A percentile compares a stretch with the other conserved stretches of the same genome.
phyloP scores from a whole-genome alignment of 805 yeast species.

The Hanseniaspora osmophila region DNA sequence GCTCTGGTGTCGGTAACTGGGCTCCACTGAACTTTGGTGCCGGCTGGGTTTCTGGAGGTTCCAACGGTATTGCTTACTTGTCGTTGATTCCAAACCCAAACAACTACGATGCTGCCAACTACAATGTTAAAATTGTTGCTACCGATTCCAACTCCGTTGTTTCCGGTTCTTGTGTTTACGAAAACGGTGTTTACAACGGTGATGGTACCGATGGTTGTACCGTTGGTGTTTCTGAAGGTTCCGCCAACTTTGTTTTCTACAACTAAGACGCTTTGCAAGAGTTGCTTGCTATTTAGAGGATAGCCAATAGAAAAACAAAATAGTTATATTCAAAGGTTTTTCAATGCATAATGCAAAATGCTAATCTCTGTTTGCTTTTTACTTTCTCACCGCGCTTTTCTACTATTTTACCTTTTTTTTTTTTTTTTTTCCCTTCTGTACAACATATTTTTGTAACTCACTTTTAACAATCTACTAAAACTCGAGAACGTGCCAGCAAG shows the following conservation, averaged over 20 bases:
- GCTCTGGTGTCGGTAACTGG: slow-evolving; percentile 90
- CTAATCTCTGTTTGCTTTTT: too few relatives aligned
- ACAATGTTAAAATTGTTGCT: slow-evolving; percentile 66
- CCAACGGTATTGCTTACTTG: slow-evolving; percentile 53
- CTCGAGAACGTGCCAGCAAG: too few relatives aligned
- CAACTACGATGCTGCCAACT: slow-evolving; percentile 55
- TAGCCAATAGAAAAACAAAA: too few relatives aligned
- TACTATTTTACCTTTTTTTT: too few relatives aligned
- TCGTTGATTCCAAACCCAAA: slow-evolving; percentile 93
- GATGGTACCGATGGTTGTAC: slow-evolving; percentile 81
- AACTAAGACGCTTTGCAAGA: neutral
- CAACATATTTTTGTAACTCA: too few relatives aligned
- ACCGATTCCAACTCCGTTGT: slow-evolving; percentile 45
- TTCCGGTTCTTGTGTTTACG: slow-evolving; percentile 68
- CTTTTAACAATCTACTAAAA: too few relatives aligned
- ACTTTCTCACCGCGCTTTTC: too few relatives aligned
- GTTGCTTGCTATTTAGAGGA: too few relatives aligned
- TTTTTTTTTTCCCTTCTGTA: too few relatives aligned
- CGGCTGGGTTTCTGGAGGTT: slow-evolving; percentile 43
- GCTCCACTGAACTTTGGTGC: slow-evolving; percentile 94
- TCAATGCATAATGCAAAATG: too few relatives aligned
- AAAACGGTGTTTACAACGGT: slow-evolving; percentile 53
- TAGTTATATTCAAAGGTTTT: too few relatives aligned
- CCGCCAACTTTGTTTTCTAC: slow-evolving; percentile 72
- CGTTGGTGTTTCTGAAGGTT: slow-evolving; percentile 73